phyloP scores from a whole-genome alignment of 2,329 filamentous ascomycete species.

The Colletotrichum camelliae region DNA sequence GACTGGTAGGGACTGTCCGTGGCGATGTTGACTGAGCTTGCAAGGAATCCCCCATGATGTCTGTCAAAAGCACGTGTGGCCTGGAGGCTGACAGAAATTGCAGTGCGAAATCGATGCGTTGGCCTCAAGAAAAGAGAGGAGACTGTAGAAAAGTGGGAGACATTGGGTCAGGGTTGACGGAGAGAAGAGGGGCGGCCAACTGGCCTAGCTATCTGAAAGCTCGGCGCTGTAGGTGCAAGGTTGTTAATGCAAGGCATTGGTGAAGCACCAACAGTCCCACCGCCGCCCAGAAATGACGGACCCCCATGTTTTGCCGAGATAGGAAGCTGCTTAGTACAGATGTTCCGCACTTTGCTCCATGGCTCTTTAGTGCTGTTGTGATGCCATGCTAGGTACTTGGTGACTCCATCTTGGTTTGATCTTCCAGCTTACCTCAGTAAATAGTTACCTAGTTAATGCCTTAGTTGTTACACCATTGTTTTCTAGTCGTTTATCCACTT shows the following conservation, averaged over 20 bases:
- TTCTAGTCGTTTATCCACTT: background rate
- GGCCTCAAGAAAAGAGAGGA: background rate
- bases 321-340: no score
- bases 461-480: background rate
- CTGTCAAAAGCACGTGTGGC: background rate
- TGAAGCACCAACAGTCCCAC: background rate
- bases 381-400: background rate
- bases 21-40: background rate
- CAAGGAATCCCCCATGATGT: background rate
- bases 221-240: background rate
- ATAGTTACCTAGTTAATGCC: background rate
- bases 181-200: background rate
- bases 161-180: background rate
- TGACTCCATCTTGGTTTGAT: background rate
- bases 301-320: no score
- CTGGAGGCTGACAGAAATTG: accelerated
- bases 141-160: background rate
- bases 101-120: background rate
- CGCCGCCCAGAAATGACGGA: background rate
- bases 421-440: background rate
- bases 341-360: no score
- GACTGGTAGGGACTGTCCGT: background rate
- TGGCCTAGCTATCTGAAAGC: accelerated
- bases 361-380: background rate
- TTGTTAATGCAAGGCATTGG: background rate